phyloP scores from a whole-genome alignment of 371 early-diverging fungal species.

The Conidiobolus coronatus region DNA sequence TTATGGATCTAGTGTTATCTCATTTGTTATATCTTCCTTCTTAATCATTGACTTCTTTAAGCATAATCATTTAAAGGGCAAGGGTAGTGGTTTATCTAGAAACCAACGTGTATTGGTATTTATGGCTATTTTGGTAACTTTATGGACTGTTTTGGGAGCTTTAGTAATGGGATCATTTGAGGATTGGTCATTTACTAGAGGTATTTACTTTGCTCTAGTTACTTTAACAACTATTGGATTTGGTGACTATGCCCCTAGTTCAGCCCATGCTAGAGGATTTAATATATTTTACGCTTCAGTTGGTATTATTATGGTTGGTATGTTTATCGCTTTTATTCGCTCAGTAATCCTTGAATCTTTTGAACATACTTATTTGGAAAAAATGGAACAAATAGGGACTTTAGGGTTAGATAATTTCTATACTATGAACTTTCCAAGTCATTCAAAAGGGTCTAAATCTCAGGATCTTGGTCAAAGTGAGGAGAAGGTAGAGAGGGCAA shows the following conservation, averaged over 20 bases:
- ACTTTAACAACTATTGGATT: conserved; percentile 6
- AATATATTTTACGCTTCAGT: conserved; percentile 1
- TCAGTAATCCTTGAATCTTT: conserved; percentile 2
- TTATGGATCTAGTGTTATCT: not conserved
- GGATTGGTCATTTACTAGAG: conserved; percentile 1
- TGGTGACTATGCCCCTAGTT: not conserved
- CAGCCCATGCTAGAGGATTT: not conserved
- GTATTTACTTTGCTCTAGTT: conserved; percentile 3
- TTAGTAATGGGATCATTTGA: not conserved
- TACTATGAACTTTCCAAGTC: too few species aligned
- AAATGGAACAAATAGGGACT: not conserved
- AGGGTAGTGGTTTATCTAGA: conserved; percentile 1
- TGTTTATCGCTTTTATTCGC: conserved; percentile 2
- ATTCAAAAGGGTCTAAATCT: too few species aligned
- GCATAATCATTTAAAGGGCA: not conserved
- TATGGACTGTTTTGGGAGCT: conserved; percentile 1
- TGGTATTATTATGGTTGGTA: conserved; percentile 5
- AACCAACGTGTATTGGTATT: conserved; percentile 1
- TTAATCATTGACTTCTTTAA: conserved; percentile 2
- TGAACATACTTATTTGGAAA: not conserved
- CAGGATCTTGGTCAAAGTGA: too few species aligned
- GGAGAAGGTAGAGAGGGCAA: too few species aligned
- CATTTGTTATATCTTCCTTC: not conserved
- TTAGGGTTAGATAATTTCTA: not conserved
- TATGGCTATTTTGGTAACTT: not conserved